Conservation (phyloP, 257 asterid species). For the Scutellaria minor region DNA sequence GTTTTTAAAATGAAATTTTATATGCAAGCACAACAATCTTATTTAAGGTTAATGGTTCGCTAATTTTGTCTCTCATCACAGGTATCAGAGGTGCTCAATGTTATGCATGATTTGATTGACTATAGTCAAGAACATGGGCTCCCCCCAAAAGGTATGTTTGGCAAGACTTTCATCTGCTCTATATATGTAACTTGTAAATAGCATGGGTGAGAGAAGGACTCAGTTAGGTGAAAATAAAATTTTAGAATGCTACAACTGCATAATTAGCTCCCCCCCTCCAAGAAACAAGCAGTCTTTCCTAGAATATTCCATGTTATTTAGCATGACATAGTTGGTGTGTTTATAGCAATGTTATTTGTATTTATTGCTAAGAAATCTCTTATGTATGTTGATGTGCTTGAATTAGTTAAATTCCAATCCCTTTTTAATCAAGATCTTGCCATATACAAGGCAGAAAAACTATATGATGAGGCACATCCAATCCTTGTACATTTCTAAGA, state of each 20-base stretch:
- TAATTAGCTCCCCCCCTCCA: neutral
- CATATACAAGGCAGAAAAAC: neutral
- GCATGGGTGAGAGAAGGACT: neutral
- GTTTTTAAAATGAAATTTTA: too few species aligned
- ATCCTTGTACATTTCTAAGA: too few species aligned
- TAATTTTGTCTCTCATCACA: too few species aligned
- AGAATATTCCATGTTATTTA: neutral
- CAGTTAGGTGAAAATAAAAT: neutral
- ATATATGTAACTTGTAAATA: neutral
- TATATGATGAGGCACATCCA: neutral
- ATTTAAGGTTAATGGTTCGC: too few species aligned
- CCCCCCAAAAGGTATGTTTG: neutral
- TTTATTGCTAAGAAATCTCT: neutral
- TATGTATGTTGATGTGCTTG: neutral
- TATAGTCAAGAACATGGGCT: neutral
- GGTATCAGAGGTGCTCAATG: neutral
- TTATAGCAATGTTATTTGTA: neutral
- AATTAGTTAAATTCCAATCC: too few species aligned
- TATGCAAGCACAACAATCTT: too few species aligned
- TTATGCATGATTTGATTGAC: neutral
- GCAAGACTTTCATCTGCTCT: neutral
- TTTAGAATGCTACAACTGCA: neutral
- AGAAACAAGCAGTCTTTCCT: neutral
- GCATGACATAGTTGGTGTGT: neutral
- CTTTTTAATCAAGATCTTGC: neutral